These are phyloP conservation scores for Scalesia atractyloides DNA, from an alignment of 129 eudicot species.

Conservation along the genomic window DNA sequence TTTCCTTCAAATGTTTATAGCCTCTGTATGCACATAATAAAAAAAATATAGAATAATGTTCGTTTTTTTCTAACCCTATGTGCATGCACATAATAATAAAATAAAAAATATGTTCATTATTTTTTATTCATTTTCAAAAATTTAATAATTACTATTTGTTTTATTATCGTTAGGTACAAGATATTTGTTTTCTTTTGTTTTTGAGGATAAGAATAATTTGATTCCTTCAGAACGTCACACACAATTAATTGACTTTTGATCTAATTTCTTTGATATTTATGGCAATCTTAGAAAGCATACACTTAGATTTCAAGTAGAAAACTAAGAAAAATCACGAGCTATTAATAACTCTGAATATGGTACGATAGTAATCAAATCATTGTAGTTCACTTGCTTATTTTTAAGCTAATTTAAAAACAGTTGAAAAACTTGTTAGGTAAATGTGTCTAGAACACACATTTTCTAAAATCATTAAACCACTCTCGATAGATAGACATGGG, in stretches of 20 bases:
- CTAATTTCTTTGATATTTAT: not conserved
- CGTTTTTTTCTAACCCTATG: not conserved
- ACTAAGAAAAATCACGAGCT: too few species aligned
- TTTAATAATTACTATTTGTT: not conserved
- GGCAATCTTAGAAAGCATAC: not conserved
- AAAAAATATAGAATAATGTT: too few species aligned
- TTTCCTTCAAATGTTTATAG: too few species aligned
- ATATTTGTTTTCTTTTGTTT: not conserved
- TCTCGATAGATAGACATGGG: too few species aligned
- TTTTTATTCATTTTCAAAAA: not conserved
- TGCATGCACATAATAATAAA: conserved; percentile 9
- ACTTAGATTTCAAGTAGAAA: not conserved
- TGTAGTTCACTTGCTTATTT: not conserved
- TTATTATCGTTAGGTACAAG: conserved; percentile 4
- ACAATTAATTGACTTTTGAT: not conserved
- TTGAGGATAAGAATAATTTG: conserved; percentile 11
- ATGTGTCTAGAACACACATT: too few species aligned
- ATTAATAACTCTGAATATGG: too few species aligned
- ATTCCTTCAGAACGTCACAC: not conserved
- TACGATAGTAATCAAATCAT: not conserved
- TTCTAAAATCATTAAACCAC: too few species aligned
- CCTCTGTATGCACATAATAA: too few species aligned
- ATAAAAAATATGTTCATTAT: not conserved
- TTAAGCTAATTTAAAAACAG: not conserved
- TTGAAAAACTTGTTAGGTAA: not conserved